Conservation (phyloP, 495 filamentous ascomycete genomes). For the Hypomontagnella monticulosa region DNA sequence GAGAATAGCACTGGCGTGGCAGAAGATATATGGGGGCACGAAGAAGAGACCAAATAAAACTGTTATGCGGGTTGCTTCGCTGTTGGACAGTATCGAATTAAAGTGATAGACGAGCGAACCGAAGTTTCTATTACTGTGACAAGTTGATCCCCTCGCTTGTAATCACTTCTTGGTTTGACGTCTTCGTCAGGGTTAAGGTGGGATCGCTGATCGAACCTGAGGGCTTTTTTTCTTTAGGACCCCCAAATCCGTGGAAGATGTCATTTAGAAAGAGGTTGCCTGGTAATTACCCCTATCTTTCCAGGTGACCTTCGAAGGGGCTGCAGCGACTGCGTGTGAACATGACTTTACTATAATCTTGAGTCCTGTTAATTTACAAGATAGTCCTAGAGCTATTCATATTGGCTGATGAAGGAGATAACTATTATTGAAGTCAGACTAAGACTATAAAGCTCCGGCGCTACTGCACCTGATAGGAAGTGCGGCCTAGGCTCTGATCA, state of each 20-base stretch:
- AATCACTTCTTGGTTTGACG: slow-evolving; percentile 24
- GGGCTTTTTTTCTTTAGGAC: slow-evolving; percentile 31
- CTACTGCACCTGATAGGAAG: slow-evolving; percentile 37
- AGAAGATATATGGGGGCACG: not conserved
- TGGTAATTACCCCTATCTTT: slow-evolving; percentile 26
- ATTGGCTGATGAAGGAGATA: slow-evolving; percentile 26
- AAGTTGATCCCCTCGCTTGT: slow-evolving; percentile 23
- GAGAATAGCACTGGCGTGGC: slow-evolving; percentile 15
- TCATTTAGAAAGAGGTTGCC: slow-evolving; percentile 31
- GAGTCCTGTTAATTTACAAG: slow-evolving; percentile 38
- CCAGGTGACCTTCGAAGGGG: slow-evolving; percentile 31
- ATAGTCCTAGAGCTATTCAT: slow-evolving; percentile 20
- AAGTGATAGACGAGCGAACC: slow-evolving; percentile 32
- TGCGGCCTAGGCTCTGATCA: slow-evolving; percentile 26
- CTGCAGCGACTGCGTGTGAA: slow-evolving; percentile 24
- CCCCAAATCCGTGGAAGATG: slow-evolving; percentile 25
- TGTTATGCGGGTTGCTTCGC: slow-evolving; percentile 26
- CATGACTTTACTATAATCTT: slow-evolving; percentile 27
- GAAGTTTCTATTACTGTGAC: slow-evolving; percentile 36
- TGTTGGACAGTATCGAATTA: slow-evolving; percentile 25
- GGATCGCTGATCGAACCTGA: slow-evolving; percentile 20
- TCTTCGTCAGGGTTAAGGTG: slow-evolving; percentile 20
- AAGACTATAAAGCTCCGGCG: slow-evolving; percentile 35
- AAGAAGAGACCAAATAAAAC: slow-evolving; percentile 7
- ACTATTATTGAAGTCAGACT: slow-evolving; percentile 35